A percentile compares a stretch with the other conserved stretches of the same genome.
These are phyloP conservation scores for Helotiales sp. DNA, from an alignment of 2,329 filamentous ascomycete species.

Conservation along the genomic window DNA sequence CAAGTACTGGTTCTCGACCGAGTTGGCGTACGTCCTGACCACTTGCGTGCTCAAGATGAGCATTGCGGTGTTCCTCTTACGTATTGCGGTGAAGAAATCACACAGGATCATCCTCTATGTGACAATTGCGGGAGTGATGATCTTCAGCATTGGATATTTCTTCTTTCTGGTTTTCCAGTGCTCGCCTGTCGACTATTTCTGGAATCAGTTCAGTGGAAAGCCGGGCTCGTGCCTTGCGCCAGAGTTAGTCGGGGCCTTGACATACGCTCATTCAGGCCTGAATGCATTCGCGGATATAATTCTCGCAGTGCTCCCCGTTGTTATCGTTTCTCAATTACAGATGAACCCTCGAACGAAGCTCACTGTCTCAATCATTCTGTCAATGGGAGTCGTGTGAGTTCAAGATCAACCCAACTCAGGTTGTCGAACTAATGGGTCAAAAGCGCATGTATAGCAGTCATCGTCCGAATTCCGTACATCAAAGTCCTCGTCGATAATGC, in stretches of 20 bases:
- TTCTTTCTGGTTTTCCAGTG: conserved; percentile 57
- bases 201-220: conserved; percentile 48
- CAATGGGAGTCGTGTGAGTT: conserved; percentile 55
- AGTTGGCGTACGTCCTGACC: conserved; percentile 47
- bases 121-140: conserved; percentile 43
- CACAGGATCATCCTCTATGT: conserved; percentile 47
- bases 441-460: conserved; percentile 38
- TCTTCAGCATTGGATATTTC: conserved; percentile 50
- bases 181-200: conserved; percentile 54
- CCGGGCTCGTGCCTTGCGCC: conserved; percentile 49
- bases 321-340: conserved; percentile 56
- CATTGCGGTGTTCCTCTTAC: conserved; percentile 49
- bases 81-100: conserved; percentile 44
- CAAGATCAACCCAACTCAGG: neutral
- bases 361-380: conserved; percentile 52
- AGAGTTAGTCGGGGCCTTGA: conserved; percentile 49
- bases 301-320: conserved; percentile 55
- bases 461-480: conserved; percentile 40
- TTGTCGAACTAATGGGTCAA: neutral
- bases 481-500: conserved; percentile 23
- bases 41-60: conserved; percentile 49
- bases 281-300: conserved; percentile 54
- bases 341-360: conserved; percentile 54
- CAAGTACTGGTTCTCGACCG: conserved; percentile 28
- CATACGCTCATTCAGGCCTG: conserved; percentile 53